A percentile compares a stretch with the other conserved stretches of the same genome.
These are phyloP conservation scores for Starmera caribaea DNA, from an alignment of 805 yeast species.

Conservation along the genomic window DNA sequence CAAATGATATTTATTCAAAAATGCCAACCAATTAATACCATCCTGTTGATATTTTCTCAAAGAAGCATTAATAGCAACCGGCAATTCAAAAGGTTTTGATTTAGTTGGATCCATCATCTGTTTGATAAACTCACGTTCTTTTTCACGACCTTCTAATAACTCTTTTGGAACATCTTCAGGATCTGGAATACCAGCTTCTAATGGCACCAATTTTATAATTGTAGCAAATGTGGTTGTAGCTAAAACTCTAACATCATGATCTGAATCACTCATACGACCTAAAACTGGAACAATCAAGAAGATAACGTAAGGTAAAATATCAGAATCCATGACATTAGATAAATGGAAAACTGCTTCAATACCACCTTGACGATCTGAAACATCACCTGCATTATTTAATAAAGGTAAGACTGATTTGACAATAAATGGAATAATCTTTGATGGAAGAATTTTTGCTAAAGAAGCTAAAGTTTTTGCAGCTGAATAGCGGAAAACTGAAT, in stretches of 20 bases:
- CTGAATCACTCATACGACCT: slow-evolving; percentile 97
- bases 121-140: slow-evolving; percentile 87
- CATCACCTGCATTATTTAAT: slow-evolving; percentile 63
- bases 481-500: slow-evolving; percentile 79
- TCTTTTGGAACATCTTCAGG: slow-evolving; percentile 86
- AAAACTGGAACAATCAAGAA: slow-evolving; percentile 92
- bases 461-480: slow-evolving; percentile 85
- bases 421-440: slow-evolving; percentile 64
- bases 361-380: slow-evolving; percentile 82
- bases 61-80: slow-evolving; percentile 87
- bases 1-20: slow-evolving; percentile 84
- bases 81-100: slow-evolving; percentile 78
- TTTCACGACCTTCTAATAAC: slow-evolving; percentile 78
- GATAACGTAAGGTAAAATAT: slow-evolving; percentile 87
- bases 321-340: slow-evolving; percentile 76
- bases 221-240: slow-evolving; percentile 97
- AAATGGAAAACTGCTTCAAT: slow-evolving; percentile 86
- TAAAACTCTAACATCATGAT: slow-evolving; percentile 74
- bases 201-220: slow-evolving; percentile 87
- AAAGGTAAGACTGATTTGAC: slow-evolving; percentile 75
- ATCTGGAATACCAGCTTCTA: slow-evolving; percentile 95
- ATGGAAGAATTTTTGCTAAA: slow-evolving; percentile 59
- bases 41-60: slow-evolving; percentile 94
- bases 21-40: slow-evolving; percentile 97
- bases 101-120: slow-evolving; percentile 98